Percentiles rank a stretch among this genome's conserved stretches.
Conservation (phyloP, 2,329 filamentous ascomycete genomes). For the Paraphoma sp. region DNA sequence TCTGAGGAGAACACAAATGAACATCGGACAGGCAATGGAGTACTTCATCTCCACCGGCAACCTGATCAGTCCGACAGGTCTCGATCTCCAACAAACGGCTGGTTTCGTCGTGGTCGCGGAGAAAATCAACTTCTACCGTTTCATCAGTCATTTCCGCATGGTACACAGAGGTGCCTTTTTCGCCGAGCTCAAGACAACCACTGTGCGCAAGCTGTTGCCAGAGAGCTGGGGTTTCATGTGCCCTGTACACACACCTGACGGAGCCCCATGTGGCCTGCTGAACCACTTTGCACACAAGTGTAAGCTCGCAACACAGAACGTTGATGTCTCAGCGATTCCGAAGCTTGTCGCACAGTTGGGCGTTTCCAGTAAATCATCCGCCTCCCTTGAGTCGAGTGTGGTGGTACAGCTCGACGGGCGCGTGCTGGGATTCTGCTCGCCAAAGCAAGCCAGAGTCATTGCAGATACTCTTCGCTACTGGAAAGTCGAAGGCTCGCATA, state of each 20-base stretch:
- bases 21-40: slow-evolving; percentile 83
- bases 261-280: slow-evolving; percentile 88
- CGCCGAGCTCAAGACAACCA: slow-evolving; percentile 94
- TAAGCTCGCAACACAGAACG: slow-evolving; percentile 77
- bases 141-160: slow-evolving; percentile 99
- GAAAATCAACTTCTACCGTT: slow-evolving; percentile 98
- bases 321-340: slow-evolving; percentile 78
- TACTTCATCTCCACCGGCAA: slow-evolving; percentile 98
- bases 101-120: slow-evolving; percentile 97
- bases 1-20: slow-evolving; percentile 83
- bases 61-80: slow-evolving; percentile 84
- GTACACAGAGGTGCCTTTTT: slow-evolving; percentile 99
- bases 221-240: slow-evolving; percentile 99
- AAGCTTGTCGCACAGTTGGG: slow-evolving; percentile 80
- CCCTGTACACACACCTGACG: slow-evolving; percentile 96
- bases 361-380: slow-evolving; percentile 75
- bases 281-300: slow-evolving; percentile 98
- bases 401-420: slow-evolving; percentile 89
- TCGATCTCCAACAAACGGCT: slow-evolving; percentile 92
- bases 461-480: slow-evolving; percentile 89
- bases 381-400: slow-evolving; percentile 81
- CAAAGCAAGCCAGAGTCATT: slow-evolving; percentile 80
- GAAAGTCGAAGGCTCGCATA: slow-evolving; percentile 88
- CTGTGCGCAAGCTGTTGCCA: slow-evolving; percentile 91
- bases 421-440: slow-evolving; percentile 88